phyloP scores from a whole-genome alignment of 176 grass and related monocot species.

The Aechmea fasciata region DNA sequence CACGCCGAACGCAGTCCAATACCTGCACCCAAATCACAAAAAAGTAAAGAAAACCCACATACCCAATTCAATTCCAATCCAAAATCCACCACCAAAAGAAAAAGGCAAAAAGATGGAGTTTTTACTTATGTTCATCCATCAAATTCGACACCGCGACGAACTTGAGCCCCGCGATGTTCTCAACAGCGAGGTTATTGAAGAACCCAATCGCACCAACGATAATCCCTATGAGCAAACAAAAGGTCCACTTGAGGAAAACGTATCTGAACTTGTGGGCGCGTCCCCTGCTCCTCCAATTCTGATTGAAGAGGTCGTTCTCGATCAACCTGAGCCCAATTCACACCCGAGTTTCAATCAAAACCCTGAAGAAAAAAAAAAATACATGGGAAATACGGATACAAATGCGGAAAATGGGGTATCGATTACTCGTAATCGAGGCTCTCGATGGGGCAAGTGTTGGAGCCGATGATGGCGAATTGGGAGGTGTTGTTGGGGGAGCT shows the following conservation, averaged over 20 bases:
- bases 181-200: slow-evolving; percentile 83
- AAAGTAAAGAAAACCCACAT: neutral
- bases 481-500: slow-evolving; percentile 63
- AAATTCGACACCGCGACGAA: slow-evolving; percentile 45
- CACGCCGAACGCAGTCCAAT: slow-evolving; percentile 67
- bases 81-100: neutral
- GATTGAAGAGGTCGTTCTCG: slow-evolving; percentile 86
- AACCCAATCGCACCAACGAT: slow-evolving; percentile 56
- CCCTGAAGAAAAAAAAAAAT: neutral
- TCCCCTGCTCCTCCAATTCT: slow-evolving; percentile 72
- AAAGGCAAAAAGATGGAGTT: neutral
- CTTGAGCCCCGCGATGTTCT: slow-evolving; percentile 84
- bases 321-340: slow-evolving; percentile 41
- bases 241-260: slow-evolving; percentile 82
- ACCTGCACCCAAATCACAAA: slow-evolving; percentile 26
- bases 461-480: slow-evolving; percentile 92
- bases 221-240: slow-evolving; percentile 70
- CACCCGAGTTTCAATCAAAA: neutral
- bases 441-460: slow-evolving; percentile 86
- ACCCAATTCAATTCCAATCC: slow-evolving; percentile 1
- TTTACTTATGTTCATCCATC: slow-evolving; percentile 48
- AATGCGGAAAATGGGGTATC: neutral
- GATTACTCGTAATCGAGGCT: slow-evolving; percentile 90
- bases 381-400: neutral
- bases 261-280: slow-evolving; percentile 49